Evolutionary conservation across 306 rosid species (phyloP).

Genomic region (Sechiopsis laciniata): DNA sequence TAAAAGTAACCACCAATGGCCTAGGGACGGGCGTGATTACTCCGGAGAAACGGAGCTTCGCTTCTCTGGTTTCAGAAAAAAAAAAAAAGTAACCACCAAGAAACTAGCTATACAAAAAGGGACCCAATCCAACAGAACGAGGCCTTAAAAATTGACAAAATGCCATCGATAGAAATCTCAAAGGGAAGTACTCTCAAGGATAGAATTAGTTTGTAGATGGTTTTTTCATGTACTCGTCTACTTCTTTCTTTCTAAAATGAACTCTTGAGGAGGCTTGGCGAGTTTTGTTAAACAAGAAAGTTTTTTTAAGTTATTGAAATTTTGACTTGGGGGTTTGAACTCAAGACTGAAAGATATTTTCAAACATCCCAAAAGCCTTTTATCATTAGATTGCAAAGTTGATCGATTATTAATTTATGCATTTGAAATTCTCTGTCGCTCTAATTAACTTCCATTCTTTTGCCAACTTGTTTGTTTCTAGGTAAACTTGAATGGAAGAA

Average conservation of each 20-base stretch:
- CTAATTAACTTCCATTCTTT: constrained; percentile 16
- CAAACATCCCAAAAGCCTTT: background rate
- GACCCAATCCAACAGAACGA: background rate
- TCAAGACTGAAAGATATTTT: background rate
- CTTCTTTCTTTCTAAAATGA: background rate
- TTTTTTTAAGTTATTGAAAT: background rate
- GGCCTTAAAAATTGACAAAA: background rate
- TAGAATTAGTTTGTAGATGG: background rate
- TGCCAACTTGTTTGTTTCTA: constrained; percentile 24
- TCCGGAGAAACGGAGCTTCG: no score
- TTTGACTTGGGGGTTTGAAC: background rate
- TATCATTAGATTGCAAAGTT: background rate
- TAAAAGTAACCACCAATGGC: background rate
- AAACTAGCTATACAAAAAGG: background rate
- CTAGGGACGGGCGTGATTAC: no score
- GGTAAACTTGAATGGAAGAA: constrained; percentile 56
- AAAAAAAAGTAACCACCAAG: background rate
- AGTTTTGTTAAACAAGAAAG: background rate
- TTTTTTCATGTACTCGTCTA: background rate
- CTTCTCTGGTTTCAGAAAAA: no score
- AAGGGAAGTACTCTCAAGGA: background rate
- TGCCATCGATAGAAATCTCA: background rate
- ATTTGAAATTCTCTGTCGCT: background rate
- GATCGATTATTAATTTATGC: background rate
- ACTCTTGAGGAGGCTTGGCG: background rate